Conservation (phyloP, 345 rosid genomes). For the Atalantia buxifolia region DNA sequence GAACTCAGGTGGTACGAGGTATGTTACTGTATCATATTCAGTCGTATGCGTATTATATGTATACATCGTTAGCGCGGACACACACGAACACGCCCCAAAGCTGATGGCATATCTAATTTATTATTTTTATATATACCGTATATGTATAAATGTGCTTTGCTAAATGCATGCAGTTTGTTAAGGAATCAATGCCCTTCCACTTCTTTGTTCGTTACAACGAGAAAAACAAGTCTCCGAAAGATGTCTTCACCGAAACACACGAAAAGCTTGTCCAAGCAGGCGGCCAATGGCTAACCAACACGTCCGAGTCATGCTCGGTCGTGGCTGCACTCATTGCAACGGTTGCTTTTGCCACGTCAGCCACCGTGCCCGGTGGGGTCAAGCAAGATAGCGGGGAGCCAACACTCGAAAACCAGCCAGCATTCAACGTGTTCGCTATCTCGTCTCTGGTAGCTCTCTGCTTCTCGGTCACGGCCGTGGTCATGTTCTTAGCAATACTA, state of each 20-base stretch:
- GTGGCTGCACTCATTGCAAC: conserved; percentile 58
- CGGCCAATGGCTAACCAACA: conserved; percentile 42
- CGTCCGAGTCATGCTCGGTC: conserved; percentile 51
- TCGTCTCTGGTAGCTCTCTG: conserved; percentile 36
- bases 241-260: conserved; percentile 38
- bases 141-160: no score
- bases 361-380: conserved; percentile 39
- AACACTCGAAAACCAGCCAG: conserved; percentile 24
- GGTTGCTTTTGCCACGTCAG: conserved; percentile 48
- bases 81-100: no score
- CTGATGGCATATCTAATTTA: background rate
- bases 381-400: conserved; percentile 24
- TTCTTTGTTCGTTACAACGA: conserved; percentile 34
- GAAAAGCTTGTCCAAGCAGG: conserved; percentile 31
- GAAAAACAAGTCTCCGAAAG: conserved; percentile 23
- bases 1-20: conserved; percentile 66
- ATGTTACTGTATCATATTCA: background rate
- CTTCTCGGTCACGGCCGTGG: conserved; percentile 34
- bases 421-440: conserved; percentile 36
- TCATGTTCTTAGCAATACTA: conserved; percentile 39
- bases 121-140: no score
- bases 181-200: conserved; percentile 32
- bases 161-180: conserved; percentile 37
- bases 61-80: no score
- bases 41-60: background rate